phyloP scores from a whole-genome alignment of 139 green algal species.

The Parachlorella kessleri region DNA sequence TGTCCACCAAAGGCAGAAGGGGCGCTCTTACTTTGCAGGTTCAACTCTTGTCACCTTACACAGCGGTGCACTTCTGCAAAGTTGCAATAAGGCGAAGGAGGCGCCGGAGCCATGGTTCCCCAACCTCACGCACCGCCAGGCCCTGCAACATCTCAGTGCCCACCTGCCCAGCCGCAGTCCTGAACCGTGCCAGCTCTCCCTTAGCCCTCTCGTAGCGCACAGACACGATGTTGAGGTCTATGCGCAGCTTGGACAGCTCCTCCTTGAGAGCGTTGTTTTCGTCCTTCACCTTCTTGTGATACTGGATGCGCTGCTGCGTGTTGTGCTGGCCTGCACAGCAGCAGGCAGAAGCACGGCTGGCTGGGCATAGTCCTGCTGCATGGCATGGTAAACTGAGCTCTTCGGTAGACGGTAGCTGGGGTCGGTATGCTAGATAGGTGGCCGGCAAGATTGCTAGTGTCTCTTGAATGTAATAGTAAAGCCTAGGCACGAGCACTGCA shows the following conservation, averaged over 20 bases:
- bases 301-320: conserved; percentile 48
- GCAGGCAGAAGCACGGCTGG: too few species aligned
- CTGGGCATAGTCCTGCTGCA: too few species aligned
- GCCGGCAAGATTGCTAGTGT: too few species aligned
- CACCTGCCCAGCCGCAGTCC: conserved; percentile 2
- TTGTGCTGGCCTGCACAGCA: conserved; percentile 43
- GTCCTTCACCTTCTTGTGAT: conserved; percentile 45
- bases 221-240: neutral
- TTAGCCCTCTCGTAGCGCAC: neutral
- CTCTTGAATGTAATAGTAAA: too few species aligned
- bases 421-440: too few species aligned
- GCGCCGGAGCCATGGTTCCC: neutral
- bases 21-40: too few species aligned
- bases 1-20: too few species aligned
- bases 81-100: too few species aligned
- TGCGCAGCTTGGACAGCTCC: conserved; percentile 19
- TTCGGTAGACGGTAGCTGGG: too few species aligned
- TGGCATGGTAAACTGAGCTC: too few species aligned
- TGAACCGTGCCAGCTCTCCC: conserved; percentile 7
- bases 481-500: neutral
- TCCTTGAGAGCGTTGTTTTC: conserved; percentile 32
- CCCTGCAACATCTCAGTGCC: neutral
- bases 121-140: neutral
- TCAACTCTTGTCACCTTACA: too few species aligned
- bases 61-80: too few species aligned